phyloP scores from a whole-genome alignment of 352 stramenopile genomes.

The Globisporangium nagaii region DNA sequence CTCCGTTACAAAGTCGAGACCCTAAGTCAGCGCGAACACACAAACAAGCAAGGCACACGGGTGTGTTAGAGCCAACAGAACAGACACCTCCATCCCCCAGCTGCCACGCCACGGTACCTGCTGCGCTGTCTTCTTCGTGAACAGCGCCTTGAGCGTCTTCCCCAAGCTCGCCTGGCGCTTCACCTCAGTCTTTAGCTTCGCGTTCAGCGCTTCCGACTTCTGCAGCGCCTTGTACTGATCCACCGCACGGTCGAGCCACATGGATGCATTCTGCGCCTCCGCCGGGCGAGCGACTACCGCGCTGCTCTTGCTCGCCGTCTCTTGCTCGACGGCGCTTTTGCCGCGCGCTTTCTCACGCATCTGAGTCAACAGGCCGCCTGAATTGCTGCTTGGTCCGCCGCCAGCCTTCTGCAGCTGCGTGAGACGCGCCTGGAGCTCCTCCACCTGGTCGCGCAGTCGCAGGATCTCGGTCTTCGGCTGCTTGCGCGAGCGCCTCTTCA shows the following conservation, averaged over 20 bases:
- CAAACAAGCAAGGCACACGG: background rate
- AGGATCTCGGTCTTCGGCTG: slow-evolving; percentile 8
- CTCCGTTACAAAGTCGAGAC: background rate
- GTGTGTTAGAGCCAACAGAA: background rate
- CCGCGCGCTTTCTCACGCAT: background rate
- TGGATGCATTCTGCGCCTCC: background rate
- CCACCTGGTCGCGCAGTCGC: slow-evolving; percentile 7
- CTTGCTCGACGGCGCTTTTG: too few species aligned
- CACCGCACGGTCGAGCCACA: slow-evolving; percentile 7
- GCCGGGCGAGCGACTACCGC: background rate
- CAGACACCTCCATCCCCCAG: too few species aligned
- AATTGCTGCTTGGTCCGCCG: background rate
- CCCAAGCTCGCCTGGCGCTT: slow-evolving; percentile 5
- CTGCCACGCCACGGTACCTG: slow-evolving; percentile 2
- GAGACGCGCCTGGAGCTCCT: slow-evolving; percentile 8
- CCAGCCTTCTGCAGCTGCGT: slow-evolving; percentile 9
- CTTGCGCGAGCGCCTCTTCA: slow-evolving; percentile 7
- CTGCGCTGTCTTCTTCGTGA: slow-evolving; percentile 9
- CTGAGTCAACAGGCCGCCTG: background rate
- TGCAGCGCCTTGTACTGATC: slow-evolving; percentile 10
- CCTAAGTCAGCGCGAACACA: background rate
- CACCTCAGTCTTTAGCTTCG: slow-evolving; percentile 5
- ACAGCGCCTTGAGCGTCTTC: slow-evolving; percentile 4
- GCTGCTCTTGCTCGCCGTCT: background rate
- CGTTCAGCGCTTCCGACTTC: slow-evolving; percentile 5